Evolutionary conservation across 192 early-diverging fungal genomes (phyloP), one percentile per base, ranked within the genome.

Genomic region (Allomyces javanicus): DNA sequence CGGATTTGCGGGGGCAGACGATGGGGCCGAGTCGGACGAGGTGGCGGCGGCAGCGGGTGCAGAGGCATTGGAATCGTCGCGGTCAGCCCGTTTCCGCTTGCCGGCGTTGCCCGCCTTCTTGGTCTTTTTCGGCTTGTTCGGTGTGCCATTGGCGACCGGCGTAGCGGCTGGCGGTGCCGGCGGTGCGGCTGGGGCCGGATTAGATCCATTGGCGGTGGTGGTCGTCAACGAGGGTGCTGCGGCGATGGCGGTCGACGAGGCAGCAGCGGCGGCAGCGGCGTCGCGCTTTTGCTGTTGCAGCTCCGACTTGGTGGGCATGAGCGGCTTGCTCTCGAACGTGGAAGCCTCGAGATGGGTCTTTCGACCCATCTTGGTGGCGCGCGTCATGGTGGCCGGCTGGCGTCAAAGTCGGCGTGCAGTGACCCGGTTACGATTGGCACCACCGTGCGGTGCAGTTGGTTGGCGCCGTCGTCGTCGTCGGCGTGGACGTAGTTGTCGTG

Each of bases 281-380:
- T 65, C 62, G 24, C 40, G 61, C 64, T 68, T 64, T 26, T 63
- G 62, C 62, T 65, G 70, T 62, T 72, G 73, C 69, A 75, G 72
- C 63, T 77, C 71, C 24, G 73, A 72, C 68, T 76, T 76, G 65
- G 72, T 79, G 19, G 68, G 69, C 74, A 76, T 70, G 70, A 80
- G 67, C 40, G 82, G 79, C 66, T 64, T 75, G 24, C 72, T 40
- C 67, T 65, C 63, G 73, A 82, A 82, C 62, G 68, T 66, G 4
- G 77, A 71, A 7, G 77, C 78, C 33, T 75, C 74, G 17, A 74
- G 73, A 44, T 81, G 80, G 67, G 72, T 71, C 68, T 79, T 82
- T 24, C 80, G 77, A 24, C 74, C 75, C 25, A 74, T 70, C 71
- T 81, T 82, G 44, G 84, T 81, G 22, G 81, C 67, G 22, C 84